Percentiles rank a stretch among this genome's conserved stretches.
Evolutionary conservation across 2,329 filamentous ascomycete genomes (phyloP).

Genomic region (Gaeumannomyces tritici): DNA sequence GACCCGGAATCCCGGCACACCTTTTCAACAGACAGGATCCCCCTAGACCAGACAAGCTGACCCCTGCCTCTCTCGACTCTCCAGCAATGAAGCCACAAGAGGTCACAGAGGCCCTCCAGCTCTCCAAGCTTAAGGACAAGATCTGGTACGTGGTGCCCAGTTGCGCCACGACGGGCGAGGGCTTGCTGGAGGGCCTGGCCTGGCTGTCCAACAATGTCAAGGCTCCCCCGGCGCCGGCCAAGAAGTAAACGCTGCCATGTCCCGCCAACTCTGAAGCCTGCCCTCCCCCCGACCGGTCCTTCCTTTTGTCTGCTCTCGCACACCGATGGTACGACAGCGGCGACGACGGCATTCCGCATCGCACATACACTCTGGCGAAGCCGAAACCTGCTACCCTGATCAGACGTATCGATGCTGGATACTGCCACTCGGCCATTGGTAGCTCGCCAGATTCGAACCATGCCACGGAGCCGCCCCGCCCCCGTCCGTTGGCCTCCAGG

Average conservation of each 20-base stretch:
- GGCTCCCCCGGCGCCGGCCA: slow-evolving; percentile 42
- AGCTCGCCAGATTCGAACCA: too few relatives aligned
- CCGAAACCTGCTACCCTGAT: neutral
- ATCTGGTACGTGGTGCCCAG: slow-evolving; percentile 79
- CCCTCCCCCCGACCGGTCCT: too few relatives aligned
- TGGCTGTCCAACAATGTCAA: slow-evolving; percentile 85
- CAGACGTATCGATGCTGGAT: neutral
- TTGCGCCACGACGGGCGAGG: slow-evolving; percentile 73
- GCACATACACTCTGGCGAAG: neutral
- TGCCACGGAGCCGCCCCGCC: too few relatives aligned
- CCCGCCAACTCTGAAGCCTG: neutral
- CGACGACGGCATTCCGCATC: neutral
- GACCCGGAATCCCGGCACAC: neutral
- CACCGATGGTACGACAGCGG: neutral
- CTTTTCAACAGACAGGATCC: neutral
- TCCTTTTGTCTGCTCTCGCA: too few relatives aligned
- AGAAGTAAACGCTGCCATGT: slow-evolving; percentile 33
- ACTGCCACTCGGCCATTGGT: too few relatives aligned
- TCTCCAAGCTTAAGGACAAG: slow-evolving; percentile 71
- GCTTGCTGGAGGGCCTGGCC: slow-evolving; percentile 69
- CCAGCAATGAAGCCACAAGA: slow-evolving; percentile 71
- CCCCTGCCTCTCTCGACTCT: neutral
- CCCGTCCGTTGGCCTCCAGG: neutral
- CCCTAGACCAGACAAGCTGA: neutral
- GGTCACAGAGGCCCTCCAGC: slow-evolving; percentile 67